Base-by-base conservation (phyloP, 352 stramenopile genomes). In the Phytopythium oedochilum region DNA sequence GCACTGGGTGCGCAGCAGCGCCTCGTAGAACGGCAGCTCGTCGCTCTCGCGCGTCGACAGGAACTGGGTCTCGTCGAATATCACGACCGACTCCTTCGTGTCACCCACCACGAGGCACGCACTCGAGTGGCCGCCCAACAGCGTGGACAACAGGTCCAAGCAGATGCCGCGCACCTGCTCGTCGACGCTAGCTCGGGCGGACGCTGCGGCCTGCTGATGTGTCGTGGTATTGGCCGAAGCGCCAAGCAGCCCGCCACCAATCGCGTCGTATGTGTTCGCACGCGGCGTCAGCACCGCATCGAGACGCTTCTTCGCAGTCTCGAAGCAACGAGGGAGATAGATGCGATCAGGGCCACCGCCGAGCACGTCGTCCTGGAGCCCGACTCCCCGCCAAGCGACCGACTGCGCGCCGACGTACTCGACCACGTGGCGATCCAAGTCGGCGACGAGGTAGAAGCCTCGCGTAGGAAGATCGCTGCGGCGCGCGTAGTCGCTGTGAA, bases 61-160 rank as follows among this genome's bases (percentile, higher is more conserved):
- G 52, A 94, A 94, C 63, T 94, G 77, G 7, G 66, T 89, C 63
- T 94, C 84, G 46, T 94, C 84, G 46, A 94, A 94, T 50, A 94
- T 94, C 36, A 94, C 83, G 20, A 94, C 84, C 4, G 82, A 94
- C 60, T 94, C 84, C 39, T 86, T 89, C 40, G 82, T 89, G 61
- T 94, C 84, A 39, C 84, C 84, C 38, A 94, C 84, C 34, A 92
- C 80, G 9, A 94, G 68, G 26, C 81, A 89, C 15, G 82, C 78
- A 61, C 82, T 83, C 26, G 78, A 87, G 59, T 94, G 82, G 29
- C 74, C 75, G 15, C 68, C 66, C 46, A 94, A 64, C 26, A 94
- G 56, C 26, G 73, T 66, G 0, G 68, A 78, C 23, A 94, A 82
- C 20, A 92, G 64, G 32, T 91, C 78, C 23, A 87, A 75, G 49